phyloP scores from a whole-genome alignment of 2,329 filamentous ascomycete genomes.

The Tolypocladium ophioglossoides region DNA sequence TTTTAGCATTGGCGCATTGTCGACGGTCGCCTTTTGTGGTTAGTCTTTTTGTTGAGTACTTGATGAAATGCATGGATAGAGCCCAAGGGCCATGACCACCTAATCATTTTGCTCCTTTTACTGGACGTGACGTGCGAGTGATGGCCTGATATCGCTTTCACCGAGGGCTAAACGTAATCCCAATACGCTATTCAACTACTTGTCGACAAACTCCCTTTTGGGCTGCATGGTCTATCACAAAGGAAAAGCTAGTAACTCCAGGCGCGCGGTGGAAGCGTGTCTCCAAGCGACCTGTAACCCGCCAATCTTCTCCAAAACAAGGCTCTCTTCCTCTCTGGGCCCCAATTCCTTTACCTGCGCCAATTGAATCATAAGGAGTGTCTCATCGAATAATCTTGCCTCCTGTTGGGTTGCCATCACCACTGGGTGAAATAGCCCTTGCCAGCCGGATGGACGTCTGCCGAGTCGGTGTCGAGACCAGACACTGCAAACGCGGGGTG shows the following conservation, averaged over 20 bases:
- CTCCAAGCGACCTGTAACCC: background rate
- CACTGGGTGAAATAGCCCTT: constrained; percentile 1
- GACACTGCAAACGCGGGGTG: background rate
- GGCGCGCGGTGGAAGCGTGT: too few relatives aligned
- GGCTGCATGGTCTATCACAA: background rate
- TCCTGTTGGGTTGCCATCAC: background rate
- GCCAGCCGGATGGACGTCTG: background rate
- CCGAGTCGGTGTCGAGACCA: background rate
- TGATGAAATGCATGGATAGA: constrained; percentile 15
- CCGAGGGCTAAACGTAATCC: background rate
- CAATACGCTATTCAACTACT: background rate
- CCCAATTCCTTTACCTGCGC: too few relatives aligned
- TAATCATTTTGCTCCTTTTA: background rate
- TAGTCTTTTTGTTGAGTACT: constrained; percentile 6
- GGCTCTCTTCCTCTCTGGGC: background rate
- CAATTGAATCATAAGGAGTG: background rate
- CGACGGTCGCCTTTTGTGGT: constrained; percentile 2
- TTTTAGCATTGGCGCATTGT: constrained; percentile 10
- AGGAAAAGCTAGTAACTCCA: background rate
- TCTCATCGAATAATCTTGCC: background rate
- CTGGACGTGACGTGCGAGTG: background rate
- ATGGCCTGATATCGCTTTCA: background rate
- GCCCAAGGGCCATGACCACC: constrained; percentile 8
- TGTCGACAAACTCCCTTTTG: background rate
- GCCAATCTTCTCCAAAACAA: background rate